phyloP scores from a whole-genome alignment of 495 filamentous ascomycete genomes.

The Bombardia bombarda region DNA sequence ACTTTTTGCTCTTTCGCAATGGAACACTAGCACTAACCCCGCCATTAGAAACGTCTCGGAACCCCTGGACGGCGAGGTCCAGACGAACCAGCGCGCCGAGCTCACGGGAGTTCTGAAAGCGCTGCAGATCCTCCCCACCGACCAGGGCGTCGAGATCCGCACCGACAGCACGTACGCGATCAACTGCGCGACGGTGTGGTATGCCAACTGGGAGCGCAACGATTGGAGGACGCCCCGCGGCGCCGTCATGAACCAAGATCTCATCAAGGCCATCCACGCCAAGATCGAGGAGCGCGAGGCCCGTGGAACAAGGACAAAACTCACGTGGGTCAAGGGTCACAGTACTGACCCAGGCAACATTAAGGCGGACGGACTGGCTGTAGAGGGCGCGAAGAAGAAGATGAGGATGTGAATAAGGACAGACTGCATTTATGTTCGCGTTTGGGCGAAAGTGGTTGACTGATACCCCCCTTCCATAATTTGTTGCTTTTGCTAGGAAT shows the following conservation, averaged over 20 bases:
- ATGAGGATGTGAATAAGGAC: background rate
- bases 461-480: background rate
- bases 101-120: conserved; percentile 80
- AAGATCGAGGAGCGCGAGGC: conserved; percentile 63
- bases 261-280: conserved; percentile 63
- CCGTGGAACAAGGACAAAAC: conserved; percentile 53
- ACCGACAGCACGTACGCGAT: conserved; percentile 85
- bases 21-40: background rate
- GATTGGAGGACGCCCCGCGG: conserved; percentile 67
- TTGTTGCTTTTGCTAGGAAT: too few relatives aligned
- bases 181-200: conserved; percentile 85
- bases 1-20: too few relatives aligned
- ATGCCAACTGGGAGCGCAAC: conserved; percentile 66
- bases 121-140: conserved; percentile 55
- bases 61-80: conserved; percentile 58
- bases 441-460: background rate
- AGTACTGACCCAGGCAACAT: conserved; percentile 59
- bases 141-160: conserved; percentile 57
- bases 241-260: conserved; percentile 75
- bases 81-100: conserved; percentile 95
- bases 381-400: conserved; percentile 36
- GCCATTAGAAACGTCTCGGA: conserved; percentile 65
- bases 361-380: conserved; percentile 74
- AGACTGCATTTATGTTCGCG: background rate
- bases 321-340: conserved; percentile 88